These are phyloP conservation scores for Paulownia fortunei DNA, from an alignment of 257 asterid species.

Conservation along the genomic window DNA sequence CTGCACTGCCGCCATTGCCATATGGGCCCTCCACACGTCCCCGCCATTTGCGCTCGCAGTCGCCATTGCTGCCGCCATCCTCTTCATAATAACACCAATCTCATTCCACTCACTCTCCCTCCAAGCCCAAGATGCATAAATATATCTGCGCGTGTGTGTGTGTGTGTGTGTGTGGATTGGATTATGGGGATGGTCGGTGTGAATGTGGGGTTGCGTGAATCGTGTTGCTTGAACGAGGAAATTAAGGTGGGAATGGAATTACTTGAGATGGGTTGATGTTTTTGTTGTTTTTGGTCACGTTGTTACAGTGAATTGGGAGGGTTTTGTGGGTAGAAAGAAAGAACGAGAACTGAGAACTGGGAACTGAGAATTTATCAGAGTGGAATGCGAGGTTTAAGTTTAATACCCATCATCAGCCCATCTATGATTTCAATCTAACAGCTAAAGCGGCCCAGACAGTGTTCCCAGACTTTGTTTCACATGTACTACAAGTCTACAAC, in stretches of 20 bases:
- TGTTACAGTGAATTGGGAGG: conserved; percentile 28
- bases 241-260: conserved; percentile 26
- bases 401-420: background rate
- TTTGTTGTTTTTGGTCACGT: background rate
- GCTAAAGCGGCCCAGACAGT: conserved; percentile 17
- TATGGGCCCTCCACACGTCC: conserved; percentile 65
- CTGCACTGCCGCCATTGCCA: conserved; percentile 77
- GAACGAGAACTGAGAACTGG: background rate
- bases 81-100: conserved; percentile 35
- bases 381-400: background rate
- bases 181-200: conserved; percentile 1
- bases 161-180: background rate
- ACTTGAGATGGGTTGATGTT: background rate
- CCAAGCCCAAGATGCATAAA: background rate
- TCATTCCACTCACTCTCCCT: conserved; percentile 22
- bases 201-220: conserved; percentile 34
- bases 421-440: background rate
- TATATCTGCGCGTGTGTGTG: background rate
- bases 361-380: background rate
- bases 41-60: conserved; percentile 38
- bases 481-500: no score
- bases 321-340: background rate
- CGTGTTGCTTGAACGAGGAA: conserved; percentile 24
- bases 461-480: no score
- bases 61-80: conserved; percentile 43